Conservation (phyloP, 2,329 filamentous ascomycete species). For the Ophiostoma himal-ulmi region DNA sequence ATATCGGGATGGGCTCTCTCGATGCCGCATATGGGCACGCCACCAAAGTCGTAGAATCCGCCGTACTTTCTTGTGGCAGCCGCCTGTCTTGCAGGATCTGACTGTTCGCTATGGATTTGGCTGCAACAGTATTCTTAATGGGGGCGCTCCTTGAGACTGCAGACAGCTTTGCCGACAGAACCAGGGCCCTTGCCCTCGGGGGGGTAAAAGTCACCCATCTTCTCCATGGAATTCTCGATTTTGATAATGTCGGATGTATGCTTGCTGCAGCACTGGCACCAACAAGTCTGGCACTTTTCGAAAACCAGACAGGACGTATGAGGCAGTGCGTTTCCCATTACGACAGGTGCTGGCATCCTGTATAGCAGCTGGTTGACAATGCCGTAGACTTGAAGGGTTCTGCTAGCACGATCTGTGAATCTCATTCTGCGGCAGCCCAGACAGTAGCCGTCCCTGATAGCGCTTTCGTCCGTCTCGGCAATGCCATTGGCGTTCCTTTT, state of each 20-base stretch:
- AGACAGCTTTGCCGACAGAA: too few relatives aligned
- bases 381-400: background rate
- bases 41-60: too few relatives aligned
- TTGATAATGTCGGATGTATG: background rate
- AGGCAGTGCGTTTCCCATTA: background rate
- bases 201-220: background rate
- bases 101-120: too few relatives aligned
- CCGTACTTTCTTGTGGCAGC: too few relatives aligned
- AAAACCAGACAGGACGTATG: background rate
- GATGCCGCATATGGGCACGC: too few relatives aligned
- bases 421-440: background rate
- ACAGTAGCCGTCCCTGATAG: background rate
- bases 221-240: background rate
- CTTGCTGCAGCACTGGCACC: background rate
- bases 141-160: too few relatives aligned
- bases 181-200: background rate
- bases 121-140: too few relatives aligned
- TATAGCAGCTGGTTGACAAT: background rate
- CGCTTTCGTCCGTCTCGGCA: background rate
- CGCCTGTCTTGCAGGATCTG: too few relatives aligned
- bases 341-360: too few relatives aligned
- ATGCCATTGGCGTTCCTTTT: background rate
- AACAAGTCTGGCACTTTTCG: background rate
- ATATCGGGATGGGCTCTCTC: background rate
- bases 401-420: background rate